phyloP scores from a whole-genome alignment of 257 asterid species.

The Rauvolfia tetraphylla region DNA sequence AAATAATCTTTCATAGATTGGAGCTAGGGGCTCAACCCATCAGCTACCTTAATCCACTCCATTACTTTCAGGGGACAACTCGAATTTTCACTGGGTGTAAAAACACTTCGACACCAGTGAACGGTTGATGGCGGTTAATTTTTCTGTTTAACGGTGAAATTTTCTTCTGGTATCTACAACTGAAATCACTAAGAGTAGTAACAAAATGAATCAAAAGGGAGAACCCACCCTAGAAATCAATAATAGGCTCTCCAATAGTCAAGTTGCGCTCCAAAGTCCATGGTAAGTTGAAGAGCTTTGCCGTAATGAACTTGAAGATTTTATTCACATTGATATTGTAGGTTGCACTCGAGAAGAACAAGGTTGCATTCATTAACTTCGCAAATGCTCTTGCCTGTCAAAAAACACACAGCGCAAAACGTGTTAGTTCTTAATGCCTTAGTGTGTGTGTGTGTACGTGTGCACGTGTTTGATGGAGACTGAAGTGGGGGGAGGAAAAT shows the following conservation, averaged over 20 bases:
- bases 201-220: background rate
- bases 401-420: background rate
- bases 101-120: slow-evolving; percentile 26
- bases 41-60: background rate
- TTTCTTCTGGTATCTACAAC: slow-evolving; percentile 17
- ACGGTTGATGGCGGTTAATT: slow-evolving; percentile 34
- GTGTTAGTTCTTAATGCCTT: too few relatives aligned
- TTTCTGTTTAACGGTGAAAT: background rate
- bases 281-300: slow-evolving; percentile 69
- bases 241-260: slow-evolving; percentile 82
- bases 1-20: background rate
- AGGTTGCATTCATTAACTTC: slow-evolving; percentile 68
- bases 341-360: slow-evolving; percentile 82
- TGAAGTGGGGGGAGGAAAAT: background rate
- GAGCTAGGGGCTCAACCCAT: background rate
- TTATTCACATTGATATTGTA: slow-evolving; percentile 87
- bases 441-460: too few relatives aligned
- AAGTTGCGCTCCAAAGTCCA: slow-evolving; percentile 83
- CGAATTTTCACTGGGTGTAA: slow-evolving; percentile 19
- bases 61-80: slow-evolving; percentile 7
- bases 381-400: slow-evolving; percentile 77
- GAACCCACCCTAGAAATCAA: slow-evolving; percentile 53
- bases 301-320: slow-evolving; percentile 81
- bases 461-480: background rate
- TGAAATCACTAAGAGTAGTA: background rate